These are phyloP conservation scores for Coriolopsis trogii DNA, from an alignment of 1,284 basidiomycete genomes.

Conservation along the genomic window DNA sequence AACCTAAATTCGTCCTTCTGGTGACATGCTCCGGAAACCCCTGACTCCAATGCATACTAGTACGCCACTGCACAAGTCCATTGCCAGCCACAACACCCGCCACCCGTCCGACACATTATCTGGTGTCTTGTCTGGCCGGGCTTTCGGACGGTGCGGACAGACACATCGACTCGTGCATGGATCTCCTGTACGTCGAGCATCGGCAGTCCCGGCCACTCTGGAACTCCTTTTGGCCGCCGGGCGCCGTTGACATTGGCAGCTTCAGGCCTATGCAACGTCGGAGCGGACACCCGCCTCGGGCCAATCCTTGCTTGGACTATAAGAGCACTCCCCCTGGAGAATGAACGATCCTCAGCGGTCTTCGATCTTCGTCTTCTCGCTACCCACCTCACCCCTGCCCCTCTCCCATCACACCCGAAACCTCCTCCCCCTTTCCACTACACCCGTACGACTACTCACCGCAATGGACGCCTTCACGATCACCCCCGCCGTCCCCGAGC, in stretches of 20 bases:
- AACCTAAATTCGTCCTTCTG: too few species aligned
- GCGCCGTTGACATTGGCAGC: background rate
- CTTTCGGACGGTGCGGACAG: too few species aligned
- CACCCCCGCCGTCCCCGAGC: slow-evolving; percentile 1
- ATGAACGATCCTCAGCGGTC: background rate
- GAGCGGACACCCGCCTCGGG: background rate
- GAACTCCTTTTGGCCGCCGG: too few species aligned
- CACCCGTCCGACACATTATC: too few species aligned
- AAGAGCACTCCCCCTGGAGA: background rate
- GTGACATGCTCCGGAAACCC: too few species aligned
- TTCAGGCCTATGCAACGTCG: background rate
- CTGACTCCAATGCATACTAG: too few species aligned
- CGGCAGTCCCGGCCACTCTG: too few species aligned
- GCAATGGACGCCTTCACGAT: slow-evolving; percentile 20
- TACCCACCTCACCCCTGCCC: slow-evolving; percentile 1
- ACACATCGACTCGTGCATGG: too few species aligned
- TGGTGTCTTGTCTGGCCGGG: too few species aligned
- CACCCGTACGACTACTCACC: background rate
- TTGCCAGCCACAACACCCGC: too few species aligned
- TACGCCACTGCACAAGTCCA: too few species aligned
- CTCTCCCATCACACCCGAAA: slow-evolving; percentile 6
- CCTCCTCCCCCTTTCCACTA: slow-evolving; percentile 3
- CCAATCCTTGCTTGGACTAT: background rate
- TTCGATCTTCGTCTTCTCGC: background rate
- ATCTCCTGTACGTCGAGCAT: too few species aligned